Percentiles rank a stretch among this genome's conserved stretches.
phyloP scores from a whole-genome alignment of 495 filamentous ascomycete species.

The Podospora australis region DNA sequence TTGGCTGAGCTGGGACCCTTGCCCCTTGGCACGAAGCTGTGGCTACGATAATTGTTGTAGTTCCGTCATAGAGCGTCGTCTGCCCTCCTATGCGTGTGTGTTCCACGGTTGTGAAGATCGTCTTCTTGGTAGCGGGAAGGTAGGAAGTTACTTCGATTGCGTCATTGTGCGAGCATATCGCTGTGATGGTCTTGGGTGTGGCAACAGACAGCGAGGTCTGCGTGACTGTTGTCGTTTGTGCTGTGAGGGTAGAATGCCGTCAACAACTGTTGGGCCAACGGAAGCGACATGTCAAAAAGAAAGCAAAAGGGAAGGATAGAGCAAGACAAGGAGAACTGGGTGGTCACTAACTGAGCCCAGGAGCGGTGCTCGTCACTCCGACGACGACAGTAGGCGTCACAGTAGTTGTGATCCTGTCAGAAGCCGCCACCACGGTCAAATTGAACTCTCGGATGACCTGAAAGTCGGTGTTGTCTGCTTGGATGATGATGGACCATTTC shows the following conservation, averaged over 20 bases:
- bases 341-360: constrained; percentile 10
- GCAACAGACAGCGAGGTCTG: not conserved
- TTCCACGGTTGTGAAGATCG: not conserved
- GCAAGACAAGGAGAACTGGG: not conserved
- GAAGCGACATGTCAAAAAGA: not conserved
- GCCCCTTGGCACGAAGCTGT: constrained; percentile 15
- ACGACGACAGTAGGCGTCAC: constrained; percentile 22
- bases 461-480: constrained; percentile 21
- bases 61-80: constrained; percentile 6
- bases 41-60: constrained; percentile 11
- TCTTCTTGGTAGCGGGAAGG: not conserved
- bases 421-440: constrained; percentile 10
- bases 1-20: constrained; percentile 1
- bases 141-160: not conserved
- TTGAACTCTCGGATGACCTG: constrained; percentile 18
- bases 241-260: not conserved
- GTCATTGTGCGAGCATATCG: not conserved
- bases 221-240: not conserved
- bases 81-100: not conserved
- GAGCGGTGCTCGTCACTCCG: constrained; percentile 12
- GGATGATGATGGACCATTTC: constrained; percentile 23
- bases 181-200: not conserved
- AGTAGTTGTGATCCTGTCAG: constrained; percentile 10
- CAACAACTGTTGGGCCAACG: not conserved
- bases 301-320: not conserved